A percentile compares a stretch with the other conserved stretches of the same genome.
Evolutionary conservation across 257 asterid genomes (phyloP).

Genomic region (Gynochthodes officinalis): DNA sequence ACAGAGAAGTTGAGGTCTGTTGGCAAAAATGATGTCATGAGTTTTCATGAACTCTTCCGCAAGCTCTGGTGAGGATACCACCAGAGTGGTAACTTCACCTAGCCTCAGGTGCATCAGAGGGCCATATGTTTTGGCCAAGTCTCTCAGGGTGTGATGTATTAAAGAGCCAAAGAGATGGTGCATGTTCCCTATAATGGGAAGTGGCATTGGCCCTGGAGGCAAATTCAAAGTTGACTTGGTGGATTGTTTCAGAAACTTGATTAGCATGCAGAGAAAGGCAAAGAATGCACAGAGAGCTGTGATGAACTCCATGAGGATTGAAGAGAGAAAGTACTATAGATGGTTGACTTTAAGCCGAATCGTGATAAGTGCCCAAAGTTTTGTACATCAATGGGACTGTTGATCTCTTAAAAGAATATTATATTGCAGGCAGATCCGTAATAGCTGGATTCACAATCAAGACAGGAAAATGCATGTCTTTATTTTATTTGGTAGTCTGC

Average conservation of each 20-base stretch:
- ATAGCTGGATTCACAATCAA: no score
- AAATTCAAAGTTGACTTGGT: background rate
- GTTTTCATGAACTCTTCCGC: constrained; percentile 1
- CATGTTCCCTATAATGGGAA: constrained; percentile 3
- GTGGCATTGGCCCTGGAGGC: constrained; percentile 6
- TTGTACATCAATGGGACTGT: no score
- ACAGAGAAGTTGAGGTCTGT: constrained; percentile 1
- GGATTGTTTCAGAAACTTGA: background rate
- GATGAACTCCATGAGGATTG: background rate
- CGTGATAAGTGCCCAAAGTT: no score
- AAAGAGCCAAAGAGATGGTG: constrained; percentile 5
- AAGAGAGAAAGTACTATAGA: no score
- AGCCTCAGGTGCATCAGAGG: constrained; percentile 3
- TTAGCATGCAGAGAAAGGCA: background rate
- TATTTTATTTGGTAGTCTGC: no score
- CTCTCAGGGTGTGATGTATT: constrained; percentile 3
- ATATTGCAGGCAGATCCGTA: background rate
- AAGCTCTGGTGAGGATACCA: constrained; percentile 2
- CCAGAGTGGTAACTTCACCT: constrained; percentile 1
- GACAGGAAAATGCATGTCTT: no score
- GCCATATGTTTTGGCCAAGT: background rate
- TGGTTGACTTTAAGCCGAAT: no score
- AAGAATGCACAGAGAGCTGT: background rate
- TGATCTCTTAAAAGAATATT: background rate
- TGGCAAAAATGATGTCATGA: background rate